phyloP scores from a whole-genome alignment of 75 land plant genomes.

The Sequoiadendron giganteum region DNA sequence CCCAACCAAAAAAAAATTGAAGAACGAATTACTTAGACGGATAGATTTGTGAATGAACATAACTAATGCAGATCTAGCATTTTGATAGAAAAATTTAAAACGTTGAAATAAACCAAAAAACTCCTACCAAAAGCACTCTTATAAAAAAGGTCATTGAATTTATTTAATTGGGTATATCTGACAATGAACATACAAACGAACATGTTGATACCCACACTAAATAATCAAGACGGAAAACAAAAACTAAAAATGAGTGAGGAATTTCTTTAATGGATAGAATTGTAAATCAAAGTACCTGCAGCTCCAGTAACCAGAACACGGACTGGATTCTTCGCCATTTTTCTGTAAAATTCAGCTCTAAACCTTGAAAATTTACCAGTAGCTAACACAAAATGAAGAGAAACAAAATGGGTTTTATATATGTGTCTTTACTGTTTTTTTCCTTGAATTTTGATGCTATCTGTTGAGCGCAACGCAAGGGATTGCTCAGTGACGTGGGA shows the following conservation, averaged over 20 bases:
- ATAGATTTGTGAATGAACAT: no score
- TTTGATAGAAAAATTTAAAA: no score
- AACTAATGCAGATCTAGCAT: no score
- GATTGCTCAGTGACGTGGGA: background rate
- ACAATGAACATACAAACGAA: background rate
- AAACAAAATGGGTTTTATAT: background rate
- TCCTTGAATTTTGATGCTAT: background rate
- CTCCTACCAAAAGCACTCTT: background rate
- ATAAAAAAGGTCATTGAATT: background rate
- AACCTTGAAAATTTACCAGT: background rate
- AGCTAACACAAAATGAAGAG: background rate
- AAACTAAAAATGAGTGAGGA: background rate
- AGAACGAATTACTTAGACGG: no score
- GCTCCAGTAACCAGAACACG: slow-evolving; percentile 88
- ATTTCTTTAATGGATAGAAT: background rate
- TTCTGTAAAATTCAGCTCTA: background rate
- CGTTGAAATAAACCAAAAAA: no score
- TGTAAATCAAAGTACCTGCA: slow-evolving; percentile 41
- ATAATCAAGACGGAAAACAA: background rate
- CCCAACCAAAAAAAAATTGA: no score
- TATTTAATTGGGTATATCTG: background rate
- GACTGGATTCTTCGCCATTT: slow-evolving; percentile 75
- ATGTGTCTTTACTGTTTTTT: background rate
- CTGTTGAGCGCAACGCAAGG: background rate
- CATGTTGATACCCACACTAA: background rate